Evolutionary conservation across 805 yeast species (phyloP), one percentile per base, ranked within the genome.

Genomic region (Nematodospora valgi): DNA sequence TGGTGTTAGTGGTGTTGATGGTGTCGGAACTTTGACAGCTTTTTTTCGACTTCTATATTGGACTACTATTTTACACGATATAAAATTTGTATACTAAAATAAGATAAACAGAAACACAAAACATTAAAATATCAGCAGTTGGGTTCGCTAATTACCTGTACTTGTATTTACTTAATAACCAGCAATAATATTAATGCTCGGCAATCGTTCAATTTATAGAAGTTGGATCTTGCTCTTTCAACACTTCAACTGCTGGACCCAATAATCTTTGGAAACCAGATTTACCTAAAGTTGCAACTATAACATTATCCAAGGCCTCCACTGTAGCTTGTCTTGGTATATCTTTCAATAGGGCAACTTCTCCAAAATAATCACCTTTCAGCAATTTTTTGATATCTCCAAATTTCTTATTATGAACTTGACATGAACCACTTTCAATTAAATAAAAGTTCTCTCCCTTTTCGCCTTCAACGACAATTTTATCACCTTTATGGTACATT

Each of bases 281-380:
- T 65, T 91, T 87, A 43, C 86, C 95, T 49, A 93, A 72, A 3
- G 93, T 82, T n/a, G 94, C 98, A 25, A 89, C 95, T 51, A 85
- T 85, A 19, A 93, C 80, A 27, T 70, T 70, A 33, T 82, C 74
- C 12, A 72, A 66, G 1, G 96, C 96, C 34, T 72, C 78, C 24
- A 93, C 93, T 4, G 96, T 83, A 21, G 98, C 98, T 56, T 86
- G 93, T 62, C 98, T 79, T 43, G 98, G 98, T 39, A 80, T 68
- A 56, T 93, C 96, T 51, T 89, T 84, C 48, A 93, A 71, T 49
- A 93, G 69, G 3, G 98, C 98, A 44, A 93, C 80, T 64, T 93
- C 98, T 46, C 98, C 98, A 59, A 93, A 93, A 64, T 93, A 93
- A 57, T 84, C 95, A 44, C 97, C 97, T 51, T 83, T 79, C 30